Percentiles rank a stretch among this genome's conserved stretches.
Evolutionary conservation across 2,329 filamentous ascomycete genomes (phyloP).

Genomic region (Paecilomyces dactylethromorphus): DNA sequence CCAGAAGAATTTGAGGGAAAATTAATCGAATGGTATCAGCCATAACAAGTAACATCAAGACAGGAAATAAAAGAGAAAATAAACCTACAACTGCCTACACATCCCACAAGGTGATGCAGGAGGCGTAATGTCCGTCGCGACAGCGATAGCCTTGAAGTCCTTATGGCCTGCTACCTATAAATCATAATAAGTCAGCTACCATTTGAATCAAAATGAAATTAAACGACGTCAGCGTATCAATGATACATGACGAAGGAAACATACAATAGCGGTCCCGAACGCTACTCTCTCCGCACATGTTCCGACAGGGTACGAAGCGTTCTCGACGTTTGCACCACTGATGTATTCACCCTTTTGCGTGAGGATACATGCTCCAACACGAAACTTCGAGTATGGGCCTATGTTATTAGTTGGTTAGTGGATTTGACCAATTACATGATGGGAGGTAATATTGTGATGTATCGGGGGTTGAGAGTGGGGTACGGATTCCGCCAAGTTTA

Average conservation of each 20-base stretch:
- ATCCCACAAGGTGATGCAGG: constrained; percentile 78
- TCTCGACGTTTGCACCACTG: constrained; percentile 84
- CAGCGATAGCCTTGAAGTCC: constrained; percentile 71
- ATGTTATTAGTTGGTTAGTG: not conserved
- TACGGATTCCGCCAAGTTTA: not conserved
- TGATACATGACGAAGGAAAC: constrained; percentile 7
- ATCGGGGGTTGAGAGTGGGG: not conserved
- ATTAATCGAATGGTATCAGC: not conserved
- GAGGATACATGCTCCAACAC: constrained; percentile 77
- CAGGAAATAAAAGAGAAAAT: not conserved
- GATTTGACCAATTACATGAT: not conserved
- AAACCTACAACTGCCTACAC: constrained; percentile 77
- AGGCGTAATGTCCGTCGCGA: constrained; percentile 69
- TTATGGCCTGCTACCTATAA: constrained; percentile 38
- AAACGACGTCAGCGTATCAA: not conserved
- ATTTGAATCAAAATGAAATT: not conserved
- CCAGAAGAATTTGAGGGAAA: constrained; percentile 1
- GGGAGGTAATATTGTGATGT: not conserved
- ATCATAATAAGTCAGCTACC: not conserved
- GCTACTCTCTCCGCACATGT: constrained; percentile 93
- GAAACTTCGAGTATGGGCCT: constrained; percentile 85
- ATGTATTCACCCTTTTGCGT: constrained; percentile 51
- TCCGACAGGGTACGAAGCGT: constrained; percentile 87
- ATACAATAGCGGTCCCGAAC: constrained; percentile 66
- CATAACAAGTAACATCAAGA: not conserved